phyloP scores from a whole-genome alignment of 345 rosid species.

The Camelina neglecta region DNA sequence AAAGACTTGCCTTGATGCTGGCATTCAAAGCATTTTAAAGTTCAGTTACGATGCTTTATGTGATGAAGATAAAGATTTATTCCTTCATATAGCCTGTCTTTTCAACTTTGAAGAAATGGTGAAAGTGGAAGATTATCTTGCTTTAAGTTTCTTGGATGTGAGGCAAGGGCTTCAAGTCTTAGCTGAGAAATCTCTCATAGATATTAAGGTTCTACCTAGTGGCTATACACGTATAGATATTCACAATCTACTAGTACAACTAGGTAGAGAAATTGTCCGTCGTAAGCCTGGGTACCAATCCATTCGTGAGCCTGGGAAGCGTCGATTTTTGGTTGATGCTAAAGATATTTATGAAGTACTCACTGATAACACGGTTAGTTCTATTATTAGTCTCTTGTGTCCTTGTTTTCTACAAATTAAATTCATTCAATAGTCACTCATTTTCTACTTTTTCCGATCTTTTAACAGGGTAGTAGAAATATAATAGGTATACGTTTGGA shows the following conservation, averaged over 20 bases:
- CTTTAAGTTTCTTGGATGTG: neutral
- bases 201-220: fast-evolving
- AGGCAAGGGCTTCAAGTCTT: neutral
- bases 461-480: no score
- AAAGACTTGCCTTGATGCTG: neutral
- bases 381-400: no score
- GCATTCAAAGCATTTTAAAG: neutral
- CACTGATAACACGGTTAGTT: no score
- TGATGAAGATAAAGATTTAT: neutral
- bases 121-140: neutral
- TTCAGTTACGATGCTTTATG: neutral
- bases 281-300: neutral
- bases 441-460: no score
- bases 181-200: neutral
- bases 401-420: no score
- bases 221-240: neutral
- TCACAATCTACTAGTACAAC: neutral
- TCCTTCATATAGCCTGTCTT: neutral
- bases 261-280: neutral
- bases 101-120: neutral
- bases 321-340: no score
- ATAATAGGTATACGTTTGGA: no score
- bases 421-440: no score
- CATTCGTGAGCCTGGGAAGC: no score
- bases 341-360: no score